Base-by-base conservation (phyloP, 768 basidiomycete species). In the Termitomyces sp. region DNA sequence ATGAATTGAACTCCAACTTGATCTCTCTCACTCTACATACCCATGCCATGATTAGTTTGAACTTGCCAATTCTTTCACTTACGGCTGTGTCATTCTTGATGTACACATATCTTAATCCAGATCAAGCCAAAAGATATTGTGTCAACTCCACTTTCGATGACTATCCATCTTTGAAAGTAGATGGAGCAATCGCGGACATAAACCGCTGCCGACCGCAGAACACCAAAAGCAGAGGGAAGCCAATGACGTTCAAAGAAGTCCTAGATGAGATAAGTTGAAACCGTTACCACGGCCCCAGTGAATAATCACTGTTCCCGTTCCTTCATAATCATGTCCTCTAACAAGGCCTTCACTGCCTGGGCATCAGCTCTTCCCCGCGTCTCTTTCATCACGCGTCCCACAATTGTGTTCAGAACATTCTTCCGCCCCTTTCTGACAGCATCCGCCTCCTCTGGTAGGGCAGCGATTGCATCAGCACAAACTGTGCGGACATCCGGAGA, bases 341-440 rank as follows among this genome's bases (percentile, higher is more conserved):
- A 64, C 59, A 77, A 71, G 30, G 68, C 71, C 64, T 74, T 81
- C 20, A 81, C 84, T 28, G 74, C 74, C 57, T 78, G 76, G 0
- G 93, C 90, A 71, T 96, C 86, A 14, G 87, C 92, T 46, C 83
- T 80, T 16, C 96, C 96, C 58, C 82, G 76, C 61, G 85, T 90
- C 51, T 80, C 70, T 70, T 85, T 87, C 91, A 98, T 94, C 30
- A 96, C 90, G 64, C 82, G 78, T 0, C 94, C 94, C 1, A 95
- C 77, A 45, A 98, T 77, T 60, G 87, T 86, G 73, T 90, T 90
- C 40, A 94, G 62, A 6, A 92, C 92, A 58, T 86, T 88, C n/a
- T 71, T 72, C 54, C 88, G 87, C 0, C 95, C 94, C 18, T 74
- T 74, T 16, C 80, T 80, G 40, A 88, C 79, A 18, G 84, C 87